phyloP scores from a whole-genome alignment of 495 filamentous ascomycete species.

The Evansstolkia leycettana region DNA sequence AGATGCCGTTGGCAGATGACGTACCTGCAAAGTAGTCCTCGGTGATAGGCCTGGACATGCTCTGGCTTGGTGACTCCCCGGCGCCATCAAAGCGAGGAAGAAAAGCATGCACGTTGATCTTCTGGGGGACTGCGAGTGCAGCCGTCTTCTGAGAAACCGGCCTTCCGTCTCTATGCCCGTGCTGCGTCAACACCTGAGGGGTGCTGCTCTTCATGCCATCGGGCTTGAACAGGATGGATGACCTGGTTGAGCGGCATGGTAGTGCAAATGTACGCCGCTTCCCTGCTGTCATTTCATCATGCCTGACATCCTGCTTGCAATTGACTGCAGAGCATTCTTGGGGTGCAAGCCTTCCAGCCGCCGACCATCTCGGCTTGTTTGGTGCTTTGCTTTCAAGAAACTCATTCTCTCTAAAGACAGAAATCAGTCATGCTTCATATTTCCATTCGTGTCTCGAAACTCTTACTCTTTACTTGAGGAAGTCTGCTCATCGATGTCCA shows the following conservation, averaged over 20 bases:
- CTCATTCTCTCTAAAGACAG: too few species aligned
- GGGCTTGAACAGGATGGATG: neutral
- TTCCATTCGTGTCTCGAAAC: too few species aligned
- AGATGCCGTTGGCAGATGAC: neutral
- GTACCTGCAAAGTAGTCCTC: neutral
- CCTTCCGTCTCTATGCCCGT: slow-evolving; percentile 8
- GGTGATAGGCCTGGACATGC: slow-evolving; percentile 1
- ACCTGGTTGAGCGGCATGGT: neutral
- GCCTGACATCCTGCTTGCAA: neutral
- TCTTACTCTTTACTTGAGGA: too few species aligned
- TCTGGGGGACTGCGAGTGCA: slow-evolving; percentile 12
- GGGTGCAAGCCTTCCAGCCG: neutral
- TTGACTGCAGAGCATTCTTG: neutral
- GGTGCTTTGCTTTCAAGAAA: neutral
- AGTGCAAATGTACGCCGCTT: neutral
- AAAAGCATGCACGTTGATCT: slow-evolving; percentile 19
- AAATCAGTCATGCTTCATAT: too few species aligned
- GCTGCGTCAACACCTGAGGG: slow-evolving; percentile 7
- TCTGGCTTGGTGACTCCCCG: slow-evolving; percentile 5
- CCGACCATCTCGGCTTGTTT: neutral
- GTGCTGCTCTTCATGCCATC: slow-evolving; percentile 1
- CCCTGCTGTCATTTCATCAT: neutral
- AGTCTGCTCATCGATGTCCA: too few species aligned
- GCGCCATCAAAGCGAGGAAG: slow-evolving; percentile 16
- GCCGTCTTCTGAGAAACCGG: slow-evolving; percentile 11